These are phyloP conservation scores for Pyracantha coccinea DNA, from an alignment of 331 rosid species.

Conservation along the genomic window DNA sequence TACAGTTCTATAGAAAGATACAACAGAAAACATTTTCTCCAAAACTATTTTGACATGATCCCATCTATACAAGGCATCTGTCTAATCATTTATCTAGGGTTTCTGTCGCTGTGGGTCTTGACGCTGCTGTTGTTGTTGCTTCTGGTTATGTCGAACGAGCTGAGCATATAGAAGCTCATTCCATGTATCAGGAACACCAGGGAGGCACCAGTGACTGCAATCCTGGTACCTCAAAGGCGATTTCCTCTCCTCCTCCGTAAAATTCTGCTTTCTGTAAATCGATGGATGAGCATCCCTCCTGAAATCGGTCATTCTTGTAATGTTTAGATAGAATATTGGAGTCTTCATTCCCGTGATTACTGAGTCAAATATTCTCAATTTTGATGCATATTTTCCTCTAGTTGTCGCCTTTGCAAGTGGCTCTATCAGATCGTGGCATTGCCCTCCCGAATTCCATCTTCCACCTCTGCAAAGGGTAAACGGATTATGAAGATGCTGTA, in stretches of 20 bases:
- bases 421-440: conserved; percentile 48
- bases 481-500: background rate
- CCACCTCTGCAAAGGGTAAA: conserved; percentile 50
- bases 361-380: conserved; percentile 56
- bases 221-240: conserved; percentile 56
- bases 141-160: conserved; percentile 24
- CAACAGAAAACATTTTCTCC: background rate
- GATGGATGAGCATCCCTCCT: conserved; percentile 89
- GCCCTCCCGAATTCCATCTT: conserved; percentile 84
- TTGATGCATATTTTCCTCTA: conserved; percentile 43
- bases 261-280: conserved; percentile 51
- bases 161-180: conserved; percentile 71
- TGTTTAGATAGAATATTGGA: conserved; percentile 50
- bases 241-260: conserved; percentile 45
- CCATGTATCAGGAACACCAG: conserved; percentile 90
- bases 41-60: background rate
- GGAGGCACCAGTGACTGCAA: conserved; percentile 97
- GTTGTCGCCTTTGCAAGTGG: conserved; percentile 55
- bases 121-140: conserved; percentile 25
- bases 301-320: conserved; percentile 72
- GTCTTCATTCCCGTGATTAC: conserved; percentile 61
- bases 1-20: background rate
- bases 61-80: background rate
- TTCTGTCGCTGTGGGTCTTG: conserved; percentile 30
- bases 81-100: conserved; percentile 28